Percentiles rank a stretch among this genome's conserved stretches.
Conservation (phyloP, 202 grass and related monocot species). For the Dendrocalamus latiflorus region DNA sequence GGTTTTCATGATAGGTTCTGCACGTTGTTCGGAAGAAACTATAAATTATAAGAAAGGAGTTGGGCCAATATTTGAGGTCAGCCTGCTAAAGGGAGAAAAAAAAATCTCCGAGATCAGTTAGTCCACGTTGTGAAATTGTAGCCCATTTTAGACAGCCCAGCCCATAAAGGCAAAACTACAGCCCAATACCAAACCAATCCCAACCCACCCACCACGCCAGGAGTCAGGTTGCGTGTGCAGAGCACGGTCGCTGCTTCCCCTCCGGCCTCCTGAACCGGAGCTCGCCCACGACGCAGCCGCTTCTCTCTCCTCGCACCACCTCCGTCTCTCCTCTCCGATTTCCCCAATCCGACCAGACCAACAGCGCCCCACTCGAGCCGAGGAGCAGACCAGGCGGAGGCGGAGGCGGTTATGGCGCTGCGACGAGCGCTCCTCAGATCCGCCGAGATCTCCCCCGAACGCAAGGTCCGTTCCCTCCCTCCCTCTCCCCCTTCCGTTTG, state of each 20-base stretch:
- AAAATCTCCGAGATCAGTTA: too few relatives aligned
- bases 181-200: too few relatives aligned
- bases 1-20: too few relatives aligned
- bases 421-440: slow-evolving; percentile 49
- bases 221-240: too few relatives aligned
- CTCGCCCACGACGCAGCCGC: slow-evolving; percentile 26
- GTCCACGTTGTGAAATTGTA: too few relatives aligned
- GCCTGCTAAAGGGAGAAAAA: too few relatives aligned
- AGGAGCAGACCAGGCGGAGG: background rate
- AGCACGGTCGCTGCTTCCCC: background rate
- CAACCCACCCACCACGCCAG: too few relatives aligned
- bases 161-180: too few relatives aligned
- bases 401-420: slow-evolving; percentile 48
- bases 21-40: too few relatives aligned
- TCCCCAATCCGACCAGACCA: slow-evolving; percentile 18
- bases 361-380: background rate
- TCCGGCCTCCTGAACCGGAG: slow-evolving; percentile 30
- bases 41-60: too few relatives aligned
- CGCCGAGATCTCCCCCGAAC: background rate
- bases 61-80: too few relatives aligned
- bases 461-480: slow-evolving; percentile 27
- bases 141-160: too few relatives aligned
- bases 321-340: background rate
- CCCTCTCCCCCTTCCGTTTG: background rate
- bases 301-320: background rate